Evolutionary conservation across 2,329 filamentous ascomycete genomes (phyloP), one percentile per base, ranked within the genome.

Genomic region (Epichloe bromicola): DNA sequence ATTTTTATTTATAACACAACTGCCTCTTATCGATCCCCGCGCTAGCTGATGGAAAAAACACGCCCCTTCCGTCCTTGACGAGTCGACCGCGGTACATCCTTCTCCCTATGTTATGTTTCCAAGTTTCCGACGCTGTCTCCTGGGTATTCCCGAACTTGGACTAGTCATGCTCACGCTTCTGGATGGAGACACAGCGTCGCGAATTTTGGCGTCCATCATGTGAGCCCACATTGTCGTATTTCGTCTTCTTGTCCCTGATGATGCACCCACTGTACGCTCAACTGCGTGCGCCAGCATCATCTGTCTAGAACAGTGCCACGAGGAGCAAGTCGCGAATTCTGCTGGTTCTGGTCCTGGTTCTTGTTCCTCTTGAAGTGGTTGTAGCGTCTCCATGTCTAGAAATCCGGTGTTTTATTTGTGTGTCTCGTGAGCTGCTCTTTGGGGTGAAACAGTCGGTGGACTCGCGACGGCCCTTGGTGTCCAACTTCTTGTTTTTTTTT

Each of bases 151-250:
- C 23, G 26, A 10, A 36, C 38, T 19, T 10, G 36, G 49, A 17
- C 42, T 40, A 17, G 48, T 46, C 43, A 46, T 42, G 23, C 36
- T 50, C 48, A 12, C 33, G 19, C n/a, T 38, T n/a, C n/a, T 38
- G 14, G 37, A 38, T 38, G 37, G 37, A n/a, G 14, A 20, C 15
- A 46, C 17, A 36, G 37, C 49, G 49, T 51, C 50, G 45, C 19
- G 48, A 17, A 8, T 23, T 39, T 39, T 42, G 49, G 52, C 49
- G 49, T n/a, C 46, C 41, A 36, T 49, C 49, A 51, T 51, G 46
- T 51, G 52, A 51, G 41, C 40, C 39, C 46, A 43, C 37, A 30
- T 51, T 51, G 39, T n/a, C 30, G 37, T 41, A 43, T 12, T 14
- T 38, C 8, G 26, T 26, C 7, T 14, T 26, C 23, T 19, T 43